Evolutionary conservation across 257 asterid genomes (phyloP).

Genomic region (Scutellaria baicalensis): DNA sequence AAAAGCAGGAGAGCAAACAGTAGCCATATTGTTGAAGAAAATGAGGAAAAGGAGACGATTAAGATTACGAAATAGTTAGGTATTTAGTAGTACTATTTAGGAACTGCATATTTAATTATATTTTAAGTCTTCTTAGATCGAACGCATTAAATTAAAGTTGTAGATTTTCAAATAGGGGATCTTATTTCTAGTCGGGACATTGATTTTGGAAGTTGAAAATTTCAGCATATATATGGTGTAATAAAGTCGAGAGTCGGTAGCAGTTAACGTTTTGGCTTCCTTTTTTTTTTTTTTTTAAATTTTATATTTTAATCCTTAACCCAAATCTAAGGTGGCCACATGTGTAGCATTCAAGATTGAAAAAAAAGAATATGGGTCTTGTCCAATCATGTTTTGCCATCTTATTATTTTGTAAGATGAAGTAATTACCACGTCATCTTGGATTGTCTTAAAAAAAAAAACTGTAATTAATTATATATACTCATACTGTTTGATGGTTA

Average conservation of each 20-base stretch:
- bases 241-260: conserved; percentile 21
- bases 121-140: no score
- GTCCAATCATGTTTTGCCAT: no score
- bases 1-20: conserved; percentile 12
- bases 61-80: not conserved
- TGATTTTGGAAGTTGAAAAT: not conserved
- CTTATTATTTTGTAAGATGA: no score
- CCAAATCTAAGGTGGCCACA: no score
- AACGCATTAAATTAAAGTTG: no score
- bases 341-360: no score
- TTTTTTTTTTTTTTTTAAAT: not conserved
- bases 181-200: not conserved
- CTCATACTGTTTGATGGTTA: no score
- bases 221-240: not conserved
- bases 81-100: not conserved
- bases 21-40: conserved; percentile 28
- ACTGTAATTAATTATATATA: no score
- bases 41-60: not conserved
- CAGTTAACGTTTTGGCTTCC: conserved; percentile 4
- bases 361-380: no score
- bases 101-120: not conserved
- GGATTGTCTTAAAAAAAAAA: no score
- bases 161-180: not conserved
- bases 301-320: no score
- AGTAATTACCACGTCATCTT: no score